phyloP scores from a whole-genome alignment of 2,329 filamentous ascomycete species.

The Fusarium pseudograminearum region DNA sequence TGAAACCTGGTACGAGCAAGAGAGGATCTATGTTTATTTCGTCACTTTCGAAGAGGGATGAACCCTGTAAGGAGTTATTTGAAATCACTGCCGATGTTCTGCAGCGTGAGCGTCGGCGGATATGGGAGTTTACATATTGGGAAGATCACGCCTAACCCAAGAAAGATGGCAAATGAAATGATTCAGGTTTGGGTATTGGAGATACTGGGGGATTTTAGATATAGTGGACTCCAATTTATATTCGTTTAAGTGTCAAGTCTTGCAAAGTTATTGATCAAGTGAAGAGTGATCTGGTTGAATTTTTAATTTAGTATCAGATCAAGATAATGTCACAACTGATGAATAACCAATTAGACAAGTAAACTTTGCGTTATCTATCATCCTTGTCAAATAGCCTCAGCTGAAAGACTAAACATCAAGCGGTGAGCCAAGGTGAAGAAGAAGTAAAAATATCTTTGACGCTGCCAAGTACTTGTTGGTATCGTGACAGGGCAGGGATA shows the following conservation, averaged over 20 bases:
- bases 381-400: not conserved
- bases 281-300: not conserved
- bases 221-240: not conserved
- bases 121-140: conserved; percentile 36
- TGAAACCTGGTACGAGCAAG: too few species aligned
- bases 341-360: not conserved
- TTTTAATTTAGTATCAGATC: not conserved
- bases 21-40: not conserved
- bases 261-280: not conserved
- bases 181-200: too few species aligned
- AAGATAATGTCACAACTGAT: not conserved
- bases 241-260: not conserved
- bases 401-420: not conserved
- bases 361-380: not conserved
- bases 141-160: not conserved
- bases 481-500: conserved; percentile 20
- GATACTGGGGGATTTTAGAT: not conserved
- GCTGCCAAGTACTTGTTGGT: conserved; percentile 26
- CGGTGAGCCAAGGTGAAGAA: conserved; percentile 4
- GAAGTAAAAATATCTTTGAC: conserved; percentile 1
- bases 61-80: not conserved
- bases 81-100: conserved; percentile 14
- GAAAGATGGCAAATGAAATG: too few species aligned
- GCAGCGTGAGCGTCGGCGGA: not conserved
- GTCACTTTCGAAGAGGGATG: not conserved